Percentiles rank a stretch among this genome's conserved stretches.
Conservation (phyloP, 1,139 yeast genomes). For the Kluyveromyces sp. region DNA sequence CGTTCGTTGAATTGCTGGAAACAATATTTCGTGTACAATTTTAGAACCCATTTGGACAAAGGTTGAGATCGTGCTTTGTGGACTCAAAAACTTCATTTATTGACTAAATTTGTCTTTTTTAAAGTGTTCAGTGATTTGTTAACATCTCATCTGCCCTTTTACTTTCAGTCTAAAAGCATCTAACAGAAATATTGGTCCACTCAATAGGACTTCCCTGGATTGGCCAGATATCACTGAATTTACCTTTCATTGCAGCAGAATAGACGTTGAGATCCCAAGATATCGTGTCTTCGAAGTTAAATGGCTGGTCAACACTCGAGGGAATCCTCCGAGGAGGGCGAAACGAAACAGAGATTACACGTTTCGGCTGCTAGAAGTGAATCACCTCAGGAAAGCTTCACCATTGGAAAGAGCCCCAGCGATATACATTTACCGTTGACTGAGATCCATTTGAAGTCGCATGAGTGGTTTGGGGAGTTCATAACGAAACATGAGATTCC, state of each 20-base stretch:
- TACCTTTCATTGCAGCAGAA: too few species aligned
- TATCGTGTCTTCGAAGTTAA: too few species aligned
- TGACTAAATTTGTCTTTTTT: neutral
- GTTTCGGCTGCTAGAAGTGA: neutral
- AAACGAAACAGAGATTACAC: slow-evolving; percentile 1
- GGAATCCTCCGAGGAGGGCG: slow-evolving; percentile 5
- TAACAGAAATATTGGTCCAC: too few species aligned
- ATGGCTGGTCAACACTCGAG: slow-evolving; percentile 3
- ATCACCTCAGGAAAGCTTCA: neutral
- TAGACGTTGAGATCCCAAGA: too few species aligned
- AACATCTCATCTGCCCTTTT: neutral
- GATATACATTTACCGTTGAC: slow-evolving; percentile 29
- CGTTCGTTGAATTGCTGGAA: neutral
- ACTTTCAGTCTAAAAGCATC: too few species aligned
- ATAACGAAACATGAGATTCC: slow-evolving; percentile 79
- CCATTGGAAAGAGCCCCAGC: slow-evolving; percentile 17
- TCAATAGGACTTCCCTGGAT: too few species aligned
- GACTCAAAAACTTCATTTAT: too few species aligned
- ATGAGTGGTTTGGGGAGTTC: slow-evolving; percentile 42
- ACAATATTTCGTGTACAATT: too few species aligned
- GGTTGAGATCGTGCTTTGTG: too few species aligned
- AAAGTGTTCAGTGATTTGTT: neutral
- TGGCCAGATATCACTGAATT: too few species aligned
- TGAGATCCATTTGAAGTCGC: slow-evolving; percentile 30
- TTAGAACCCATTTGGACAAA: too few species aligned